phyloP scores from a whole-genome alignment of 371 early-diverging fungal species.

The Mucor indicus region DNA sequence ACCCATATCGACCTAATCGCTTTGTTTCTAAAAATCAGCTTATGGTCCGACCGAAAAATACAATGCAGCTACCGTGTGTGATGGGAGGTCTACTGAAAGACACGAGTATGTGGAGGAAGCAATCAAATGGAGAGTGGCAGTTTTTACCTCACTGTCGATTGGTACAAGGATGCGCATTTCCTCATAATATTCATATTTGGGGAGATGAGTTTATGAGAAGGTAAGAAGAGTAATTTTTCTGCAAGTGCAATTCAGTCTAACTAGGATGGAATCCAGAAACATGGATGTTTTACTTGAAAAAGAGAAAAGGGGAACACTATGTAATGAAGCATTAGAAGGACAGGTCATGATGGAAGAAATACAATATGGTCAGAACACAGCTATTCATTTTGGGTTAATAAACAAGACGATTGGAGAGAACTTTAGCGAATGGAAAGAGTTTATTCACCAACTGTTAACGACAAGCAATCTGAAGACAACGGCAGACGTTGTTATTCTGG shows the following conservation, averaged over 20 bases:
- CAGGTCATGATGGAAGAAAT: slow-evolving; percentile 6
- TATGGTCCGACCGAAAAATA: background rate
- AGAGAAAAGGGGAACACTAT: too few species aligned
- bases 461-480: too few species aligned
- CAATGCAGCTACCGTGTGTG: background rate
- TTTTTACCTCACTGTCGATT: slow-evolving; percentile 1
- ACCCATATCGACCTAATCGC: slow-evolving; percentile 25
- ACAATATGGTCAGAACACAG: too few species aligned
- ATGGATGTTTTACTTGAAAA: too few species aligned
- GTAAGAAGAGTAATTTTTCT: too few species aligned
- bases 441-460: too few species aligned
- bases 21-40: slow-evolving; percentile 24
- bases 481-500: slow-evolving; percentile 32
- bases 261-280: too few species aligned
- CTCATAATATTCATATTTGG: slow-evolving; percentile 36
- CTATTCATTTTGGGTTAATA: slow-evolving; percentile 18
- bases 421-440: slow-evolving; percentile 12
- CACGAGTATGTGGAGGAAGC: too few species aligned
- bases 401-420: slow-evolving; percentile 12
- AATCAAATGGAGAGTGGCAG: background rate
- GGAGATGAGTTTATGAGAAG: slow-evolving; percentile 28
- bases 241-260: too few species aligned
- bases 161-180: too few species aligned
- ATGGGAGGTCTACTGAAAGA: background rate
- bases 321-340: too few species aligned